Evolutionary conservation across 2,329 filamentous ascomycete species (phyloP), one percentile per base, ranked within the genome.

Genomic region (Ploettnerulaceae sp.): DNA sequence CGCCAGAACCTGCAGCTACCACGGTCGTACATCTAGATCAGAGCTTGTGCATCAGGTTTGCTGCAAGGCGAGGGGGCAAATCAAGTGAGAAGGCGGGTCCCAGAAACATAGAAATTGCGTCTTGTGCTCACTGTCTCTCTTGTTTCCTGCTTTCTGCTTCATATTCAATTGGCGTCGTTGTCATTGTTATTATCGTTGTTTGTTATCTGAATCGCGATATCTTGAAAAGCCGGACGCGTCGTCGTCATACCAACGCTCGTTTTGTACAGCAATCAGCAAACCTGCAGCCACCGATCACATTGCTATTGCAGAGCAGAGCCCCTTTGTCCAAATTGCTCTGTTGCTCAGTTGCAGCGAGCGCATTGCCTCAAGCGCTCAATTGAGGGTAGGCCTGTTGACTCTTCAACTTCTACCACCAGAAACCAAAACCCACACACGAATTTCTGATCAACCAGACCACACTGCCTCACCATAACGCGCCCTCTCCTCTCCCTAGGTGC

Each of bases 1-100:
- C 57, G 55, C 57, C 57, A 57, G 55, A 50, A 53, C 54, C 56
- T 61, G 59, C 57, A 60, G 21, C 50, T 57, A 51, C 57, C 48
- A 51, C 54, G 35, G 39, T 57, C 49, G 50, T 54, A 58, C 57
- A 49, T 55, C 51, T 49, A 56, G 53, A 59, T 57, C 52, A 53
- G 37, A 48, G 48, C 55, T 46, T 47, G 49, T 55, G 53, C 56
- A 55, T 56, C 38, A 47, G 25, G 34, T 35, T 31, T 24, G 47
- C 43, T 54, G 56, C 54, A 59, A 20, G 40, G 48, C 47, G 53
- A 47, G 44, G 50, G 49, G 50, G 48, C 37, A 45, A 53, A 51
- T 56, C 40, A 50, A 55, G 56, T 54, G 53, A 28, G 20, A 45
- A 20, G 53, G 50, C 32, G 37, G 41, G 42, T 52, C 46, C 45